Conservation (phyloP, 2,329 filamentous ascomycete genomes). For the Teratosphaeria zuluensis region DNA sequence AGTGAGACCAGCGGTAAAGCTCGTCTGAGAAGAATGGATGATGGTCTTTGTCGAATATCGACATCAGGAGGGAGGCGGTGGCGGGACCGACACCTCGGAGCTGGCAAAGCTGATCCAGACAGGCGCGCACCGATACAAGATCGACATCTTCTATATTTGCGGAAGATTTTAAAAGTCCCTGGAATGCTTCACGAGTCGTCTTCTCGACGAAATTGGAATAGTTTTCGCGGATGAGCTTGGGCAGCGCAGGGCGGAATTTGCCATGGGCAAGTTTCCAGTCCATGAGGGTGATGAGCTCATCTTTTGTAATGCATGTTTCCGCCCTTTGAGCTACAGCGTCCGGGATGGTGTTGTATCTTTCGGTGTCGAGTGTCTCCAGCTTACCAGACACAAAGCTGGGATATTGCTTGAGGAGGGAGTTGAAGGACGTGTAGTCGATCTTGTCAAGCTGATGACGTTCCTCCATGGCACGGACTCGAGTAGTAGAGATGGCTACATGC, state of each 20-base stretch:
- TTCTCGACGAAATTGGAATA: slow-evolving; percentile 35
- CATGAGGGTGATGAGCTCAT: slow-evolving; percentile 52
- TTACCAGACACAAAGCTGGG: slow-evolving; percentile 14
- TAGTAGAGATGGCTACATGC: not conserved
- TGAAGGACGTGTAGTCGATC: slow-evolving; percentile 16
- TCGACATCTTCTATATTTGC: slow-evolving; percentile 7
- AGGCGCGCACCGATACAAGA: slow-evolving; percentile 3
- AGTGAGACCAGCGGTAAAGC: slow-evolving; percentile 61
- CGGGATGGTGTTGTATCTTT: slow-evolving; percentile 49
- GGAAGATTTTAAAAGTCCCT: slow-evolving; percentile 27
- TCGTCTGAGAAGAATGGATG: slow-evolving; percentile 76
- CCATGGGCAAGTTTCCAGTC: slow-evolving; percentile 61
- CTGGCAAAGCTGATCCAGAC: slow-evolving; percentile 35
- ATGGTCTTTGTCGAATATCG: slow-evolving; percentile 49
- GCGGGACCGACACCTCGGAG: slow-evolving; percentile 72
- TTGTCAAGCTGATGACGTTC: slow-evolving; percentile 6
- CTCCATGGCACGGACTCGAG: slow-evolving; percentile 1
- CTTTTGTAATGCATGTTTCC: slow-evolving; percentile 39
- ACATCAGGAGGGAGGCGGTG: slow-evolving; percentile 64
- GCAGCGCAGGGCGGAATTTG: slow-evolving; percentile 39
- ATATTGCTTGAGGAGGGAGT: slow-evolving; percentile 17
- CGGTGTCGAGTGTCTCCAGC: slow-evolving; percentile 50
- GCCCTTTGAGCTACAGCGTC: slow-evolving; percentile 33
- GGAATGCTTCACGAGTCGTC: slow-evolving; percentile 46
- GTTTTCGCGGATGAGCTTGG: slow-evolving; percentile 49